Evolutionary conservation across 495 filamentous ascomycete genomes (phyloP).

Genomic region (Xylaria curta): DNA sequence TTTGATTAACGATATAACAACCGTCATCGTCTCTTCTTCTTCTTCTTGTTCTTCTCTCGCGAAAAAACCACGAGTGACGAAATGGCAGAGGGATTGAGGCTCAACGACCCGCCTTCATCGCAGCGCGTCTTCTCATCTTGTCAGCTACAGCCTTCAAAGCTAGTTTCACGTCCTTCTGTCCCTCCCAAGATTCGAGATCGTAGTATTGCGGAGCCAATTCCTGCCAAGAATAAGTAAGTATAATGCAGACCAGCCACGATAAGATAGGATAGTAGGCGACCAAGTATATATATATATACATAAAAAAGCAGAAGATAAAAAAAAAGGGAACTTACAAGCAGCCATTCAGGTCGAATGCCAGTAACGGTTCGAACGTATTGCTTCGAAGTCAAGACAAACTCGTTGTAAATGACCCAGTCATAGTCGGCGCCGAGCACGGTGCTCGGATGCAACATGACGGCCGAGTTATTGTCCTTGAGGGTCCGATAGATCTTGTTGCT

Average conservation of each 20-base stretch:
- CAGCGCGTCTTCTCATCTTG: conserved; percentile 74
- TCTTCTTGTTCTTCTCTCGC: neutral
- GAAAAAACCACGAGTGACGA: neutral
- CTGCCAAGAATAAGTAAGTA: conserved; percentile 37
- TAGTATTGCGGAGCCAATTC: conserved; percentile 95
- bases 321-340: conserved; percentile 69
- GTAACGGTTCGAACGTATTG: conserved; percentile 82
- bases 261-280: neutral
- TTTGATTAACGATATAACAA: neutral
- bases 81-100: neutral
- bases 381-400: conserved; percentile 97
- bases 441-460: conserved; percentile 89
- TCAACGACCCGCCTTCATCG: conserved; percentile 58
- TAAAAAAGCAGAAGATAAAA: neutral
- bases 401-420: conserved; percentile 98
- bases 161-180: conserved; percentile 81
- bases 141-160: conserved; percentile 76
- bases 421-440: conserved; percentile 83
- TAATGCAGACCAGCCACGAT: neutral
- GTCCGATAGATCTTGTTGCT: conserved; percentile 86
- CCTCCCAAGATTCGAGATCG: conserved; percentile 77
- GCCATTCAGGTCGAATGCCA: conserved; percentile 77
- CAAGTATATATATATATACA: too few relatives aligned
- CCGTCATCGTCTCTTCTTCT: too few relatives aligned
- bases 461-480: conserved; percentile 85